Evolutionary conservation across 1,284 basidiomycete genomes (phyloP).

Genomic region (Polyporus tsugae): DNA sequence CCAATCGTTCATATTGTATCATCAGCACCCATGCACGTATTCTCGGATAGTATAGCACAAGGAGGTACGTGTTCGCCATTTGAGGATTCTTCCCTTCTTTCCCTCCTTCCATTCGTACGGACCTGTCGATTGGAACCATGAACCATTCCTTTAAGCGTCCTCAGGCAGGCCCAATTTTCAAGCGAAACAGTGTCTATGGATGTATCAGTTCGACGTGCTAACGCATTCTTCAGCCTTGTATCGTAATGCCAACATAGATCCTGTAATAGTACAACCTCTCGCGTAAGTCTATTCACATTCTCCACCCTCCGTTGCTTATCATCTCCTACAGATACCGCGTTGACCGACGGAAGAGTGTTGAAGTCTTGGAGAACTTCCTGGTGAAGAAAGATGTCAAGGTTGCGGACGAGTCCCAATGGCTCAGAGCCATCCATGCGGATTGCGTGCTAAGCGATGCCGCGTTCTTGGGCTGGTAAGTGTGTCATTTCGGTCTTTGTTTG

Average conservation of each 20-base stretch:
- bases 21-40: slow-evolving; percentile 72
- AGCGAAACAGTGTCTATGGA: neutral
- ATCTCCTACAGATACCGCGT: slow-evolving; percentile 63
- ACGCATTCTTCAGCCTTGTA: slow-evolving; percentile 52
- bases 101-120: neutral
- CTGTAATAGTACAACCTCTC: slow-evolving; percentile 76
- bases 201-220: neutral
- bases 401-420: slow-evolving; percentile 65
- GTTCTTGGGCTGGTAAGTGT: slow-evolving; percentile 73
- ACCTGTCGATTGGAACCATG: neutral
- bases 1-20: slow-evolving; percentile 69
- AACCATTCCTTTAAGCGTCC: neutral
- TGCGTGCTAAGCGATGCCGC: slow-evolving; percentile 81
- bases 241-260: slow-evolving; percentile 74
- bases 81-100: neutral
- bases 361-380: slow-evolving; percentile 68
- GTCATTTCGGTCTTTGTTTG: slow-evolving; percentile 33
- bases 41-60: slow-evolving; percentile 62
- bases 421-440: slow-evolving; percentile 57
- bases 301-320: neutral
- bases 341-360: slow-evolving; percentile 73
- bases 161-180: neutral
- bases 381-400: slow-evolving; percentile 61
- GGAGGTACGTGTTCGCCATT: slow-evolving; percentile 45
- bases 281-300: slow-evolving; percentile 54